Evolutionary conservation across 768 basidiomycete species (phyloP).

Genomic region (Lentinula aciculospora): DNA sequence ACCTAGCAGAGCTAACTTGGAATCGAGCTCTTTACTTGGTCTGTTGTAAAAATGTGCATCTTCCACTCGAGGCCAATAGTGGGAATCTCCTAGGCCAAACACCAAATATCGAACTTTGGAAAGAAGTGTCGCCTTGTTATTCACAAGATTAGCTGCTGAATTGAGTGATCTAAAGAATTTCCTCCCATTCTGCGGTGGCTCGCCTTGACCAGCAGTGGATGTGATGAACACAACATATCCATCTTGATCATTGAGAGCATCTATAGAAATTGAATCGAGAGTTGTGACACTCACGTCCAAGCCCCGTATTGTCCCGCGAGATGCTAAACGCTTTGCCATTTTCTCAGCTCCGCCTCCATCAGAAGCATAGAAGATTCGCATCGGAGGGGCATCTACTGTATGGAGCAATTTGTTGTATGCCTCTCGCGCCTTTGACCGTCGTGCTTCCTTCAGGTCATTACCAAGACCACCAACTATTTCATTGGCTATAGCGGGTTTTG

Average conservation of each 20-base stretch:
- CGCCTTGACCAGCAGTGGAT: constrained; percentile 94
- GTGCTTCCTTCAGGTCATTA: constrained; percentile 75
- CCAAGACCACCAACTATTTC: constrained; percentile 84
- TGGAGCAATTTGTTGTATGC: constrained; percentile 80
- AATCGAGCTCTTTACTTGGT: constrained; percentile 87
- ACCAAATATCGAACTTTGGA: constrained; percentile 71
- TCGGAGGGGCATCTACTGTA: constrained; percentile 82
- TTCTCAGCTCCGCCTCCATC: constrained; percentile 96
- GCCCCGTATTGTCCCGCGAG: constrained; percentile 41
- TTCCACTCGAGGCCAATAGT: constrained; percentile 97
- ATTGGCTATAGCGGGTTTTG: constrained; percentile 72
- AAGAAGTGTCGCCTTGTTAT: constrained; percentile 39
- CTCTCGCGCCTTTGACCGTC: constrained; percentile 74
- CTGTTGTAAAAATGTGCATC: constrained; percentile 99
- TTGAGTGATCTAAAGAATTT: constrained; percentile 84
- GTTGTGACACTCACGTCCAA: constrained; percentile 76
- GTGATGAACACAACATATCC: constrained; percentile 78
- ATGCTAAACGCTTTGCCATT: constrained; percentile 81
- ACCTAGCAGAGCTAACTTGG: constrained; percentile 72
- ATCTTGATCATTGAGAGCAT: constrained; percentile 67
- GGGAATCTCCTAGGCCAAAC: constrained; percentile 96
- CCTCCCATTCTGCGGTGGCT: constrained; percentile 95
- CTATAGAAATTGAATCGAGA: constrained; percentile 76
- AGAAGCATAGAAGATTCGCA: constrained; percentile 88
- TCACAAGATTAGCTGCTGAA: constrained; percentile 54